Base-by-base conservation (phyloP, 257 asterid species). In the Solanum boliviense region DNA sequence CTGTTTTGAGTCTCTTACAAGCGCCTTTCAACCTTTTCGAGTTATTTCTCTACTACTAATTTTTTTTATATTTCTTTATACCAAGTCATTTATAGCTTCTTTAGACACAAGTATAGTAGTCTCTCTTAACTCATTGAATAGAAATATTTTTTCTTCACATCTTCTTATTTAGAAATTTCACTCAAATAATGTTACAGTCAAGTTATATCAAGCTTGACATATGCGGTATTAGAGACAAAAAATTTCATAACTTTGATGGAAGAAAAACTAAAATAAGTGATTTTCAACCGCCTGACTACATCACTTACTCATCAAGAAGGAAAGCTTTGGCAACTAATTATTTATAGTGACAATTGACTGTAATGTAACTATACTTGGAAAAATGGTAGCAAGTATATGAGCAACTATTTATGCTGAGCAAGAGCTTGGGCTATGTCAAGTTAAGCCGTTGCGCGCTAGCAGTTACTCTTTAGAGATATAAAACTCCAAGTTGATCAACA, bases 351-450 rank as follows among this genome's bases (percentile, higher is more conserved):
- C 92, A 91, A 35, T 75, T 85, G 75, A 87, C 87, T 27, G 91
- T 68, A 46, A 89, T 91, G 84, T 92, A 92, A 25, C 91, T 89
- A 16, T 92, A 84, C 85, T 92, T 89, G 60, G 82, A 71, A 44
- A 88, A 87, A 92, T 87, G 85, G 89, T 86, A 89, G 58, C 89
- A 34, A 92, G 92, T 38, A 73, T 7, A 2, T 89, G 86, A 46
- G 7, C 58, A 13, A 48, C 58, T 48, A 48, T 15, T 48, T 48
- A 15, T 48, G 7, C 3, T 48, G 21, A 48, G 58, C 7, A 48
- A 48, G 21, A 48, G 58, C 58, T 15, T 48, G 58, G 3, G 58
- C 58, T 15, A 48, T 5, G 21, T 5, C 58, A 48, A 48, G 21
- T 15, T 15, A 48, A 48, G 21, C 5, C 21, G 7, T 48, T 48